Conservation (phyloP, 2,329 filamentous ascomycete species). For the Dothideomycetidae sp. region DNA sequence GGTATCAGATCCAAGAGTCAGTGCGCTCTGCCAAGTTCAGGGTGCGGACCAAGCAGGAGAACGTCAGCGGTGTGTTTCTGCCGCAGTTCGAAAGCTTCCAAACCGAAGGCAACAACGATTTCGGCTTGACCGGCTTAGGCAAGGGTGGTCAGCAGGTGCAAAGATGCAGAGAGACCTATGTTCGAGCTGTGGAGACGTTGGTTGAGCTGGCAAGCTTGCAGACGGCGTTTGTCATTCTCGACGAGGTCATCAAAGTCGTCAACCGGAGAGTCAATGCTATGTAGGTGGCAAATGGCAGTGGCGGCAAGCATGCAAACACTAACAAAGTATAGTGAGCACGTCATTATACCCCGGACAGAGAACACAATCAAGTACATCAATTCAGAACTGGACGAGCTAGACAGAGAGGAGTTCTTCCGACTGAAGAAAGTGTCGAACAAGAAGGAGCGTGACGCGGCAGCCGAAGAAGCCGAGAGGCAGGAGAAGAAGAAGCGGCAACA, state of each 20-base stretch:
- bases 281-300: slow-evolving; percentile 34
- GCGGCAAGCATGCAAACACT: slow-evolving; percentile 9
- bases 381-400: slow-evolving; percentile 91
- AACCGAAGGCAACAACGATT: slow-evolving; percentile 84
- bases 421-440: slow-evolving; percentile 82
- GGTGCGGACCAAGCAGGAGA: slow-evolving; percentile 90
- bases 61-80: slow-evolving; percentile 90
- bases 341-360: slow-evolving; percentile 94
- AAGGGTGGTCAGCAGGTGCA: slow-evolving; percentile 97
- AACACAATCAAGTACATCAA: slow-evolving; percentile 99
- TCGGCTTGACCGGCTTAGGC: slow-evolving; percentile 85
- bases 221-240: slow-evolving; percentile 94
- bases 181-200: slow-evolving; percentile 84
- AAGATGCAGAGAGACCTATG: slow-evolving; percentile 88
- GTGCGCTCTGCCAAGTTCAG: slow-evolving; percentile 87
- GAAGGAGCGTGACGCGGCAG: slow-evolving; percentile 40
- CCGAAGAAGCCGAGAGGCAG: slow-evolving; percentile 21
- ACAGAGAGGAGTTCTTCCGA: slow-evolving; percentile 95
- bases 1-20: slow-evolving; percentile 94
- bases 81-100: slow-evolving; percentile 87
- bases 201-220: slow-evolving; percentile 91
- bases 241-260: slow-evolving; percentile 98
- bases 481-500: slow-evolving; percentile 16
- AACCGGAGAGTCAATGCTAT: slow-evolving; percentile 97
- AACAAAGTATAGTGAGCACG: slow-evolving; percentile 51